These are phyloP conservation scores for Combretum micranthum DNA, from an alignment of 345 rosid species.

Conservation along the genomic window DNA sequence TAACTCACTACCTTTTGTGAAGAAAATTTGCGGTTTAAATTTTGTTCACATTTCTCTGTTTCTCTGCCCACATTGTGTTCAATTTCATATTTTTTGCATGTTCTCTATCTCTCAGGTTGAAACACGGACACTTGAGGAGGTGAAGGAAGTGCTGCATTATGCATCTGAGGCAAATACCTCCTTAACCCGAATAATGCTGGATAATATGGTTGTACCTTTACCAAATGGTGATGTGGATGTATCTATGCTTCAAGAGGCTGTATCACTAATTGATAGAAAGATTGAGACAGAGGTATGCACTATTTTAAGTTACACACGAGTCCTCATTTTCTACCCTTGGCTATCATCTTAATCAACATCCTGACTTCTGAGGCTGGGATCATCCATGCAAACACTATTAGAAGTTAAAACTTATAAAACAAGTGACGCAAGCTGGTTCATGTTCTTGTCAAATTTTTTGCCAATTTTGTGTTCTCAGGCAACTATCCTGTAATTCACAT, in stretches of 20 bases:
- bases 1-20: too few relatives aligned
- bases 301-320: background rate
- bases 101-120: constrained; percentile 48
- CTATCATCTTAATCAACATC: background rate
- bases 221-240: constrained; percentile 78
- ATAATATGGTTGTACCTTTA: constrained; percentile 89
- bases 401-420: too few relatives aligned
- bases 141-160: constrained; percentile 58
- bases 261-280: constrained; percentile 56
- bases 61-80: background rate
- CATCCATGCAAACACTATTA: too few relatives aligned
- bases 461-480: too few relatives aligned
- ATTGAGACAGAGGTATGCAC: constrained; percentile 73
- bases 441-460: too few relatives aligned
- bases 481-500: too few relatives aligned
- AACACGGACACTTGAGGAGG: constrained; percentile 81
- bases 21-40: too few relatives aligned
- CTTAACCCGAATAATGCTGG: constrained; percentile 84
- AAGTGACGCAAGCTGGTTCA: too few relatives aligned
- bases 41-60: background rate
- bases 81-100: background rate
- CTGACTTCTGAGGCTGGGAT: background rate
- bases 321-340: background rate
- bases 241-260: constrained; percentile 80
- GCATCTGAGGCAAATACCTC: constrained; percentile 48